phyloP scores from a whole-genome alignment of 768 basidiomycete genomes.

The Mycena indigotica region DNA sequence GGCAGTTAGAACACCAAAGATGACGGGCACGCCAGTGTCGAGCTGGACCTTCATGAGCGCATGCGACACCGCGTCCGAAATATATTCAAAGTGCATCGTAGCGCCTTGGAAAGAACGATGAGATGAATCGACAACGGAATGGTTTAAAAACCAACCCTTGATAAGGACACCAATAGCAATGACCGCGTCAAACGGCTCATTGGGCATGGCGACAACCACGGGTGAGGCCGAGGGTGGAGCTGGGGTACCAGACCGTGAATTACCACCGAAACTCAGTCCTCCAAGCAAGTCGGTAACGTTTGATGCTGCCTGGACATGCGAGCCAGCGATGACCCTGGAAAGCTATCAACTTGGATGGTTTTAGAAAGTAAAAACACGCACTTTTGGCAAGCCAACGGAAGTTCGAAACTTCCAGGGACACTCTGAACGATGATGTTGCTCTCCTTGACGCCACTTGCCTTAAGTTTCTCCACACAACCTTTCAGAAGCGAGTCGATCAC shows the following conservation, averaged over 20 bases:
- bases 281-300: constrained; percentile 81
- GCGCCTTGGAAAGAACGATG: constrained; percentile 45
- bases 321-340: constrained; percentile 83
- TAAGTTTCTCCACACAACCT: constrained; percentile 79
- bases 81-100: constrained; percentile 99
- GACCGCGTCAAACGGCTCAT: constrained; percentile 87
- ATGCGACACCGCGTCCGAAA: constrained; percentile 90
- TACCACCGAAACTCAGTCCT: constrained; percentile 51
- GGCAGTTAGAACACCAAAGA: constrained; percentile 95
- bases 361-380: constrained; percentile 40
- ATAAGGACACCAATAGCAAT: constrained; percentile 98
- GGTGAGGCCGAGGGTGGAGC: constrained; percentile 39
- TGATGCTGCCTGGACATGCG: constrained; percentile 77
- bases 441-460: constrained; percentile 83
- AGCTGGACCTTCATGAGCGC: constrained; percentile 94
- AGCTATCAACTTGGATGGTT: constrained; percentile 5
- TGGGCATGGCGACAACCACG: constrained; percentile 34
- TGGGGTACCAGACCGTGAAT: constrained; percentile 57
- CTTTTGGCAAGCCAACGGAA: constrained; percentile 87
- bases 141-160: too few relatives aligned
- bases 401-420: constrained; percentile 94
- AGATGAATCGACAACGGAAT: too few relatives aligned
- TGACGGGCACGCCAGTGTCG: constrained; percentile 90
- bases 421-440: constrained; percentile 88
- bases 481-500: constrained; percentile 85